A percentile compares a stretch with the other conserved stretches of the same genome.
phyloP scores from a whole-genome alignment of 2,329 filamentous ascomycete species.

The Podosphaera fusca region DNA sequence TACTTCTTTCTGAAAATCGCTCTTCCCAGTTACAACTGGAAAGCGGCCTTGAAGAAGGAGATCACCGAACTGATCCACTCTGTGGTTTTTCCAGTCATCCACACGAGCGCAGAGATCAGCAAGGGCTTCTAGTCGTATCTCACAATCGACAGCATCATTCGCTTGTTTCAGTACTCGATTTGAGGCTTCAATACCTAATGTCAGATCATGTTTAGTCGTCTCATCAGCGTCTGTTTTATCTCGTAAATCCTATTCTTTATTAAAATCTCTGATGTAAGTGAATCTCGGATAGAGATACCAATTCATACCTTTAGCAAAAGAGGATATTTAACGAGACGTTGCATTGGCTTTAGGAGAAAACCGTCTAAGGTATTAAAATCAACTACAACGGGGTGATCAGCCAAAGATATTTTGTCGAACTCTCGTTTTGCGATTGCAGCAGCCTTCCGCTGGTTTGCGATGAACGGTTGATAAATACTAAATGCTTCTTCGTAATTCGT shows the following conservation, averaged over 20 bases:
- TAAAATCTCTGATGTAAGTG: neutral
- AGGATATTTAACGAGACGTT: slow-evolving; percentile 84
- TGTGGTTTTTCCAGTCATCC: slow-evolving; percentile 92
- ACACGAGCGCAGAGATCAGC: slow-evolving; percentile 63
- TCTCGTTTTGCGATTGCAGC: slow-evolving; percentile 63
- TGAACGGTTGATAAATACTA: slow-evolving; percentile 87
- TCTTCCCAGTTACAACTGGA: slow-evolving; percentile 72
- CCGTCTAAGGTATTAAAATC: slow-evolving; percentile 75
- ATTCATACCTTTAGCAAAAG: slow-evolving; percentile 51
- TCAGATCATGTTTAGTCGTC: slow-evolving; percentile 46
- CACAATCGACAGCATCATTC: slow-evolving; percentile 75
- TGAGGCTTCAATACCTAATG: slow-evolving; percentile 56
- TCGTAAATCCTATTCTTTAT: slow-evolving; percentile 42
- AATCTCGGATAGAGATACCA: neutral
- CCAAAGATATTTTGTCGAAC: slow-evolving; percentile 65
- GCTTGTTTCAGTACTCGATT: slow-evolving; percentile 63
- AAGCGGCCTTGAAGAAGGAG: slow-evolving; percentile 76
- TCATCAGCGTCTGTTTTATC: slow-evolving; percentile 62
- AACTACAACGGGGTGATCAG: slow-evolving; percentile 58
- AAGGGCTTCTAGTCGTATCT: slow-evolving; percentile 62
- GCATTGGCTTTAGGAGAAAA: slow-evolving; percentile 90
- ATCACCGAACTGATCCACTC: slow-evolving; percentile 75
- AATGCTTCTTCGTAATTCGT: slow-evolving; percentile 67
- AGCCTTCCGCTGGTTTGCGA: slow-evolving; percentile 84
- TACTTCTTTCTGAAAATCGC: slow-evolving; percentile 66